A percentile compares a stretch with the other conserved stretches of the same genome.
These are phyloP conservation scores for Solanum sejunctum DNA, from an alignment of 257 asterid species.

Conservation along the genomic window DNA sequence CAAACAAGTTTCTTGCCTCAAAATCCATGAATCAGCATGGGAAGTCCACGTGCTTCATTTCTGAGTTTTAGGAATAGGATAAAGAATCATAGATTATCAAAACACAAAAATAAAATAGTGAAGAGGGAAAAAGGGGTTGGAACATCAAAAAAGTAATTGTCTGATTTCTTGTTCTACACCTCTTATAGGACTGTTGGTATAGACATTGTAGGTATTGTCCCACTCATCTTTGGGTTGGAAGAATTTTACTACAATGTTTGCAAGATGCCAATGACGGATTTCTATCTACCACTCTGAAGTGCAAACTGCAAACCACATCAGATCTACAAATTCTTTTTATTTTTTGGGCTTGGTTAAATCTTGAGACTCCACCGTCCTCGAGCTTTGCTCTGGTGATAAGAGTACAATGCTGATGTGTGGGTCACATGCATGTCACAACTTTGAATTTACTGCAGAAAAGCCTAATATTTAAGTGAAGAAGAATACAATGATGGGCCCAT, in stretches of 20 bases:
- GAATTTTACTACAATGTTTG: background rate
- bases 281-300: background rate
- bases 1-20: background rate
- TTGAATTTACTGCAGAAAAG: background rate
- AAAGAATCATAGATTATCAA: background rate
- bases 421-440: background rate
- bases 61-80: background rate
- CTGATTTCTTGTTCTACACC: background rate
- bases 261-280: background rate
- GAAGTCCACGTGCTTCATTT: background rate
- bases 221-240: background rate
- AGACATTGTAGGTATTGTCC: background rate
- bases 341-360: background rate
- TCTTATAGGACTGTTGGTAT: background rate
- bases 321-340: background rate
- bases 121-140: background rate
- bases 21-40: background rate
- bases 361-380: background rate
- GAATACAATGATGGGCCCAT: background rate
- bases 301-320: background rate
- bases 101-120: background rate
- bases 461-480: background rate
- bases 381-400: background rate
- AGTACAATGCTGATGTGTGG: background rate
- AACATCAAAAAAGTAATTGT: background rate